Evolutionary conservation across 495 filamentous ascomycete genomes (phyloP).

Genomic region (Letharia lupina): DNA sequence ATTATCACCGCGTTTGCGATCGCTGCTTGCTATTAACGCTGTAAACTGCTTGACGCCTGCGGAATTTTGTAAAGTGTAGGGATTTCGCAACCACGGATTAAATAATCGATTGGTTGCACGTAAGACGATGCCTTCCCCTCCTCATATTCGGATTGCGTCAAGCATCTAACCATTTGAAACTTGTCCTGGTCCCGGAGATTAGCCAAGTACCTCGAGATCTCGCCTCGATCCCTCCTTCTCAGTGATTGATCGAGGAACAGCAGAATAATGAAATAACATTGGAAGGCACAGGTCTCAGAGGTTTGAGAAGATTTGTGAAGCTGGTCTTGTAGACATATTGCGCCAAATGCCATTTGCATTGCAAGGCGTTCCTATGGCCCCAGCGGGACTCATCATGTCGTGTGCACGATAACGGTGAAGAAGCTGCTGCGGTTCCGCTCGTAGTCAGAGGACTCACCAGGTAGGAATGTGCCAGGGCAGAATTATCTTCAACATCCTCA

Average conservation of each 20-base stretch:
- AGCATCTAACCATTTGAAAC: not conserved
- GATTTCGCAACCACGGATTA: not conserved
- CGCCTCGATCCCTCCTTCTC: not conserved
- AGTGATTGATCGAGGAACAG: not conserved
- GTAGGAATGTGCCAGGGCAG: not conserved
- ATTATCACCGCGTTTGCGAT: not conserved
- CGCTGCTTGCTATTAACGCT: not conserved
- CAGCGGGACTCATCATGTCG: conserved; percentile 44
- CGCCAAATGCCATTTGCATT: conserved; percentile 1
- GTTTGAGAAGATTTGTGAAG: conserved; percentile 45
- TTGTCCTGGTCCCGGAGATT: not conserved
- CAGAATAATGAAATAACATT: not conserved
- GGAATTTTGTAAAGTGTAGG: not conserved
- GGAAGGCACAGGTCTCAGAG: conserved; percentile 21
- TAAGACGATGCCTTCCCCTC: not conserved
- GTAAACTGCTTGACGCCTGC: too few relatives aligned
- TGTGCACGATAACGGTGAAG: not conserved
- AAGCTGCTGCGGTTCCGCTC: not conserved
- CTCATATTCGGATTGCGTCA: not conserved
- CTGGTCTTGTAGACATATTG: conserved; percentile 48
- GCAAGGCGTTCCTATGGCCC: conserved; percentile 46
- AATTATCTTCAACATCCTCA: not conserved
- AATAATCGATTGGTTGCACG: not conserved
- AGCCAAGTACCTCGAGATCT: not conserved
- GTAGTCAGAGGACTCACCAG: not conserved